phyloP scores from a whole-genome alignment of 257 asterid species.

The Linaria vulgaris region DNA sequence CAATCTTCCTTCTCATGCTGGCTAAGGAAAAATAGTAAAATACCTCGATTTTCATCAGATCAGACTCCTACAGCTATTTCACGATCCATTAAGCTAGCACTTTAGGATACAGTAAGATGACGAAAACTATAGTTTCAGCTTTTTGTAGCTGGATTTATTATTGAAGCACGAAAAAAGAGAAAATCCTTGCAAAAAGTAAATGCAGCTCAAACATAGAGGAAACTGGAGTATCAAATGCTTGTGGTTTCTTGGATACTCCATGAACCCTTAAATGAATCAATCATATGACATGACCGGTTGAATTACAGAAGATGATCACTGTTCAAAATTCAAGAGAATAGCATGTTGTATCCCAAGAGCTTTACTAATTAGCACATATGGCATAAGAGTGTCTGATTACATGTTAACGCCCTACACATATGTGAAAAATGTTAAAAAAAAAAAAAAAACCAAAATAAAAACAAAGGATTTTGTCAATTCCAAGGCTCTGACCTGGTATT shows the following conservation, averaged over 20 bases:
- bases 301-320: neutral
- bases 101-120: neutral
- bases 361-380: no score
- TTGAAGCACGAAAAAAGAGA: neutral
- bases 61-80: neutral
- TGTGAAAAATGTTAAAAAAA: neutral
- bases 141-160: neutral
- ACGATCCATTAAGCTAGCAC: neutral
- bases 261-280: no score
- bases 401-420: no score
- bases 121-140: neutral
- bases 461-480: conserved; percentile 5
- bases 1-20: no score
- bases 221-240: no score
- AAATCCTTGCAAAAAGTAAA: conserved; percentile 5
- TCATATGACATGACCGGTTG: neutral
- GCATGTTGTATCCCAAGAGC: no score
- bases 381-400: no score
- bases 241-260: no score
- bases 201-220: no score
- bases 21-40: no score
- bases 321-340: no score
- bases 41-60: no score
- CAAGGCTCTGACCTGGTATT: conserved; percentile 75
- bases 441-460: conserved; percentile 12